Conservation (phyloP, 352 stramenopile species). For the Peronospora destructor region DNA sequence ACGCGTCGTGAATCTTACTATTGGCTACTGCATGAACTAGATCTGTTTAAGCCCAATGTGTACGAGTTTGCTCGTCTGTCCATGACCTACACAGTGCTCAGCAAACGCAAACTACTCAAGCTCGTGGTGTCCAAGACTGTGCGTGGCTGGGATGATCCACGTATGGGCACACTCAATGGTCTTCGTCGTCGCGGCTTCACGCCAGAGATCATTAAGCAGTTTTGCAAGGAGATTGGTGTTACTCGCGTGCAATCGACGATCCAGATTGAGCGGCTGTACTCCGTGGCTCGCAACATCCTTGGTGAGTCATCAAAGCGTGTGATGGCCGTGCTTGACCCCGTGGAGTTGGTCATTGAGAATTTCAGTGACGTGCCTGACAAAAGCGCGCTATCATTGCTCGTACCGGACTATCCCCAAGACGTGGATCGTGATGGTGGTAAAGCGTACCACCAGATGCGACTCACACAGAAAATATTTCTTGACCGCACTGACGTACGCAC, state of each 20-base stretch:
- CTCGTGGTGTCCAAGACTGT: conserved; percentile 92
- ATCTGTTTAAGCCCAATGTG: conserved; percentile 97
- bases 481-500: conserved; percentile 66
- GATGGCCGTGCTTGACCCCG: conserved; percentile 73
- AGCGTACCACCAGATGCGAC: conserved; percentile 50
- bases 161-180: conserved; percentile 97
- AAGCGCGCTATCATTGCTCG: conserved; percentile 38
- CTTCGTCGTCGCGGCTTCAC: conserved; percentile 82
- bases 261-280: conserved; percentile 75
- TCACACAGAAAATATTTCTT: conserved; percentile 60
- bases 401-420: conserved; percentile 75
- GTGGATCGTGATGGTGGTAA: conserved; percentile 42
- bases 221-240: conserved; percentile 84
- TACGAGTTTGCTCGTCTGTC: conserved; percentile 96
- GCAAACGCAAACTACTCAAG: conserved; percentile 97
- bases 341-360: conserved; percentile 72
- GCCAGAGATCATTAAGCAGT: conserved; percentile 79
- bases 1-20: conserved; percentile 98
- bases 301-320: conserved; percentile 71
- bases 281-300: conserved; percentile 60
- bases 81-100: conserved; percentile 97
- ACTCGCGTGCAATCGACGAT: conserved; percentile 84
- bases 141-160: conserved; percentile 91
- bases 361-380: conserved; percentile 37
- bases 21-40: conserved; percentile 95